Evolutionary conservation across 768 basidiomycete species (phyloP), one percentile per base, ranked within the genome.

Genomic region (Lyophyllum atratum): DNA sequence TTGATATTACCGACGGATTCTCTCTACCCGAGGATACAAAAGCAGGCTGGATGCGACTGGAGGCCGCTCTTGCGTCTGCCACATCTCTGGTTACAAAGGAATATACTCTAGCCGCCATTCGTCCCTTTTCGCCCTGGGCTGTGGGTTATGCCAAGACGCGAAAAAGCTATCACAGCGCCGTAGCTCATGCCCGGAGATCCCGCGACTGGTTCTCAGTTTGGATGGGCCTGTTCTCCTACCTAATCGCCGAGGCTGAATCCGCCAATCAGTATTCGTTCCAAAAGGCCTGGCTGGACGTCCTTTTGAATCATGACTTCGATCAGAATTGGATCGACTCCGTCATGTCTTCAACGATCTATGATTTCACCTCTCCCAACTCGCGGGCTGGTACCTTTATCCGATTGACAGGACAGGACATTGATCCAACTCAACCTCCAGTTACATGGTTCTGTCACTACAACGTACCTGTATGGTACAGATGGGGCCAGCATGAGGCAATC

Each of bases 381-480:
- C 28, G 33, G 9, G 33, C 19, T 26, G 58, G 58, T 4, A 10
- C 46, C 22, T 57, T 55, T 17, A 39, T 31, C 5, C 5, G 6
- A 6, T 11, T 31, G 29, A 5, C 29, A 31, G 21, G 10, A 1
- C n/a, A n/a, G n/a, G n/a, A n/a, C n/a, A 14, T 26, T 9, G 45
- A 55, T 14, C 14, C 25, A 1, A 22, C 19, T 6, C 55, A 60
- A 15, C 42, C 50, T 4, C 3, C 39, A 3, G 40, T 60, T 0
- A 12, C 0, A 22, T 58, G 56, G 56, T 48, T 40, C 25, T 37
- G 34, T 12, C 2, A 37, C n/a, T 48, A 34, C 11, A n/a, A 48
- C 12, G 26, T 60, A 15, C 55, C 59, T n/a, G 55, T 60, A 9
- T 60, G 59, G 59, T 60, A 60, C 21, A 7, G 17, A 22, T 60